A percentile compares a stretch with the other conserved stretches of the same genome.
These are phyloP conservation scores for Inga leiocalycina DNA, from an alignment of 306 rosid genomes.

Conservation along the genomic window DNA sequence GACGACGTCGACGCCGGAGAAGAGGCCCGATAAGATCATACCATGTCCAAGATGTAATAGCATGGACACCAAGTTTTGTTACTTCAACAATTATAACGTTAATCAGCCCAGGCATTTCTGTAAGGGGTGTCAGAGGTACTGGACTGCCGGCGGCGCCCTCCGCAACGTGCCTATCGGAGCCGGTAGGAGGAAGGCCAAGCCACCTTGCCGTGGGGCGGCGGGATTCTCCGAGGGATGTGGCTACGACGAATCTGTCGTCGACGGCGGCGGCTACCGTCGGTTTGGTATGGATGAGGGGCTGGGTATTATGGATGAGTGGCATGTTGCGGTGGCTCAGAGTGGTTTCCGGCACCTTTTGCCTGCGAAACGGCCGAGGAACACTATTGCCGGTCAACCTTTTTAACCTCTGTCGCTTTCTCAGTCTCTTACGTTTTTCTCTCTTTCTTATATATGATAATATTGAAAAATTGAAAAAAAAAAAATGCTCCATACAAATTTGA, in stretches of 20 bases:
- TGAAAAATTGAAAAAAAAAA: background rate
- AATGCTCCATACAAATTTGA: background rate
- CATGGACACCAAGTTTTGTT: constrained; percentile 93
- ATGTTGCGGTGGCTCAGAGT: constrained; percentile 39
- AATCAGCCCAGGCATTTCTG: constrained; percentile 96
- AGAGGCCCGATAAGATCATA: constrained; percentile 70
- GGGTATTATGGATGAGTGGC: constrained; percentile 57
- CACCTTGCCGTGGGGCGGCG: constrained; percentile 38
- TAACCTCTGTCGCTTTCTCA: constrained; percentile 14
- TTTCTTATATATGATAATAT: background rate
- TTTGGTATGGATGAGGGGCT: constrained; percentile 50
- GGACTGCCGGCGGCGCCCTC: constrained; percentile 97
- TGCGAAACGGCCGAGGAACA: constrained; percentile 56
- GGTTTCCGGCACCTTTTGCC: constrained; percentile 55
- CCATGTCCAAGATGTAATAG: constrained; percentile 95
- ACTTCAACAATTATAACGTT: constrained; percentile 91
- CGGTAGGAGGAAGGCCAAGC: constrained; percentile 75
- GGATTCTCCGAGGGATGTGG: constrained; percentile 42
- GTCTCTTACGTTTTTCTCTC: background rate
- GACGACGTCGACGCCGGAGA: constrained; percentile 37
- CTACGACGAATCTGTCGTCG: background rate
- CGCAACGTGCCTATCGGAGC: constrained; percentile 85
- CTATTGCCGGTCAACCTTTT: constrained; percentile 49
- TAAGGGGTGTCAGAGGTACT: constrained; percentile 85
- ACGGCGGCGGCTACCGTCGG: constrained; percentile 26